A percentile compares a stretch with the other conserved stretches of the same genome.
Conservation (phyloP, 1,284 basidiomycete species). For the Puccinia polysora region DNA sequence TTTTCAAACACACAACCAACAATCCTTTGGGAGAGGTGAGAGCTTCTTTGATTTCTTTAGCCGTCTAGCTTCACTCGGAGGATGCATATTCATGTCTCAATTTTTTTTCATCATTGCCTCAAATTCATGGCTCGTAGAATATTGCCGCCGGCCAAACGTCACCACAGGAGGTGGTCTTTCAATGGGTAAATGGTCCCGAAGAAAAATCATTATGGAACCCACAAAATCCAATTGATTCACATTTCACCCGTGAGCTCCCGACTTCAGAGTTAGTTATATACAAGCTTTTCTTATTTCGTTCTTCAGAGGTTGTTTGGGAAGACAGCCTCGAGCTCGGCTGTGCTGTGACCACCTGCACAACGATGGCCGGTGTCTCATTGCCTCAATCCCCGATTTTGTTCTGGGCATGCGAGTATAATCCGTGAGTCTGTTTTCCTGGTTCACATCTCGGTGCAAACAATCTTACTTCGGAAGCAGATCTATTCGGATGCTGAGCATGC, state of each 20-base stretch:
- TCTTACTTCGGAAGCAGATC: background rate
- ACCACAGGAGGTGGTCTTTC: slow-evolving; percentile 6
- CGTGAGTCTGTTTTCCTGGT: slow-evolving; percentile 11
- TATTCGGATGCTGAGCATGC: background rate
- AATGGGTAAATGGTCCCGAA: slow-evolving; percentile 32
- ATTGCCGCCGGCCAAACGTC: slow-evolving; percentile 40
- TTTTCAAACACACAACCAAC: slow-evolving; percentile 28
- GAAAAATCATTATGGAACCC: slow-evolving; percentile 36
- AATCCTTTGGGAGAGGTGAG: slow-evolving; percentile 38
- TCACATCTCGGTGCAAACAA: background rate
- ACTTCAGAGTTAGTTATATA: background rate
- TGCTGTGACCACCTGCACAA: slow-evolving; percentile 21
- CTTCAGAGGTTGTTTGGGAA: slow-evolving; percentile 42
- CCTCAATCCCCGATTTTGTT: slow-evolving; percentile 43
- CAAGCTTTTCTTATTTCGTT: background rate
- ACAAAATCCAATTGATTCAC: slow-evolving; percentile 2
- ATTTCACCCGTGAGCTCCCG: slow-evolving; percentile 40
- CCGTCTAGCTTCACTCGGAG: background rate
- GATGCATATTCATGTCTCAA: background rate
- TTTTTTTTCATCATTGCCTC: background rate
- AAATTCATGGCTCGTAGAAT: slow-evolving; percentile 18
- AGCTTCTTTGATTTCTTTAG: background rate
- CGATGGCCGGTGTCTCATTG: slow-evolving; percentile 19
- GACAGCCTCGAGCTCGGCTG: slow-evolving; percentile 28
- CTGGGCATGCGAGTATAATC: slow-evolving; percentile 40